Conservation (phyloP, 768 basidiomycete species). For the Trametes sanguinea region DNA sequence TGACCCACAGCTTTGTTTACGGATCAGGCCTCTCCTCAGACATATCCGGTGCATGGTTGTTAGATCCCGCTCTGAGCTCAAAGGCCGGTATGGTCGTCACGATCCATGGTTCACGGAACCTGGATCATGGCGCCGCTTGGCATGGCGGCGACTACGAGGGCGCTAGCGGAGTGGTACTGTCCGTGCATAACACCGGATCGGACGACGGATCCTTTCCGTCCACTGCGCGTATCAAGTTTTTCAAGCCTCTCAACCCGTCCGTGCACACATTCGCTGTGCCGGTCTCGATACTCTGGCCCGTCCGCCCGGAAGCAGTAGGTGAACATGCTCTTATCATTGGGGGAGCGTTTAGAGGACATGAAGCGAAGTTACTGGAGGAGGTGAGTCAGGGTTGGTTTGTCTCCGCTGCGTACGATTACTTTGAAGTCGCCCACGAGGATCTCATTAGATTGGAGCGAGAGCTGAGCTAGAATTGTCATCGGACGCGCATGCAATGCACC, state of each 20-base stretch:
- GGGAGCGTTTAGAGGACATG: constrained; percentile 13
- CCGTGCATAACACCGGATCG: constrained; percentile 19
- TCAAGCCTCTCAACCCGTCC: constrained; percentile 4
- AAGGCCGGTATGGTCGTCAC: constrained; percentile 10
- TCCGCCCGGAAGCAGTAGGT: constrained; percentile 7
- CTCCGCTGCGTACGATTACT: constrained; percentile 18
- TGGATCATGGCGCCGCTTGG: constrained; percentile 5
- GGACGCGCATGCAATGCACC: neutral
- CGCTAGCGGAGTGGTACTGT: constrained; percentile 16
- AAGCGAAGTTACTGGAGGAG: constrained; percentile 19
- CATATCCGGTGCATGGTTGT: neutral
- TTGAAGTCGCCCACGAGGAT: constrained; percentile 5
- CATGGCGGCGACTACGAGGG: constrained; percentile 22
- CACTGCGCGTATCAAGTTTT: constrained; percentile 15
- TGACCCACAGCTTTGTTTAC: too few relatives aligned
- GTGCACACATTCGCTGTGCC: constrained; percentile 14
- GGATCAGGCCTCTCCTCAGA: neutral
- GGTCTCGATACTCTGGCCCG: constrained; percentile 10
- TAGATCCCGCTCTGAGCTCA: constrained; percentile 3
- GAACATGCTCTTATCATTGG: constrained; percentile 18
- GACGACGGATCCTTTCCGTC: constrained; percentile 13
- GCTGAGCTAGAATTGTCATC: neutral
- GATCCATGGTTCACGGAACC: neutral
- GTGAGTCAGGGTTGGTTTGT: constrained; percentile 23
- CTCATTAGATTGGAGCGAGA: constrained; percentile 1